Percentiles rank a stretch among this genome's conserved stretches.
phyloP scores from a whole-genome alignment of 1,284 basidiomycete genomes.

The Ceratobasidium theobromae region DNA sequence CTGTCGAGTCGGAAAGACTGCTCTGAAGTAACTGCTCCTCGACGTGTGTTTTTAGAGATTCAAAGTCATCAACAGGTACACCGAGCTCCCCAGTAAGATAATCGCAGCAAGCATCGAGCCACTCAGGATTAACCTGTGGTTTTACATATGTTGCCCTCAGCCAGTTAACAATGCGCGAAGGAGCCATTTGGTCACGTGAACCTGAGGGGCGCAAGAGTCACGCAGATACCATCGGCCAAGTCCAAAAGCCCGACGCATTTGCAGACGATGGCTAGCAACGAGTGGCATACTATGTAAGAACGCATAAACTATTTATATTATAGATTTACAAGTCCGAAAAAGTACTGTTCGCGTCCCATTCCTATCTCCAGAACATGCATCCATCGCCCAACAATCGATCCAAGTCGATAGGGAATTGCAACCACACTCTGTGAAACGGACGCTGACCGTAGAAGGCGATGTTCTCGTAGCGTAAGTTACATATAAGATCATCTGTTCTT shows the following conservation, averaged over 20 bases:
- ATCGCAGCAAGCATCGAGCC: conserved; percentile 67
- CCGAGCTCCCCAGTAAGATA: conserved; percentile 58
- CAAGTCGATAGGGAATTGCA: conserved; percentile 85
- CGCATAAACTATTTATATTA: background rate
- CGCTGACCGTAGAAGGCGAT: conserved; percentile 63
- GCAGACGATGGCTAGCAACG: conserved; percentile 1
- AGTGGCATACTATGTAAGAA: conserved; percentile 29
- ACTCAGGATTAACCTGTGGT: conserved; percentile 42
- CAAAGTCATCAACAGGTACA: conserved; percentile 48
- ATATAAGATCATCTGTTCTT: conserved; percentile 2
- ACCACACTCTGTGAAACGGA: conserved; percentile 70
- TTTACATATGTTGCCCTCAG: background rate
- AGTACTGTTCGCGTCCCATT: conserved; percentile 80
- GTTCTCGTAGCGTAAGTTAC: conserved; percentile 66
- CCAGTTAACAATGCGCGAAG: conserved; percentile 23
- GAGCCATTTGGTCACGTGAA: conserved; percentile 26
- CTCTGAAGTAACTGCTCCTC: conserved; percentile 70
- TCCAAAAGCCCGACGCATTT: background rate
- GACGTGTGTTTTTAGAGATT: conserved; percentile 54
- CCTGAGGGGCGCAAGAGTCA: background rate
- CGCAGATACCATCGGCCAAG: no score
- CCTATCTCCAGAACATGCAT: conserved; percentile 66
- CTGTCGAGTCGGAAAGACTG: conserved; percentile 66
- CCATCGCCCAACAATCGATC: conserved; percentile 75
- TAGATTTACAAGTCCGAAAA: background rate